Evolutionary conservation across 495 filamentous ascomycete species (phyloP).

Genomic region (Pseudevernia furfuracea): DNA sequence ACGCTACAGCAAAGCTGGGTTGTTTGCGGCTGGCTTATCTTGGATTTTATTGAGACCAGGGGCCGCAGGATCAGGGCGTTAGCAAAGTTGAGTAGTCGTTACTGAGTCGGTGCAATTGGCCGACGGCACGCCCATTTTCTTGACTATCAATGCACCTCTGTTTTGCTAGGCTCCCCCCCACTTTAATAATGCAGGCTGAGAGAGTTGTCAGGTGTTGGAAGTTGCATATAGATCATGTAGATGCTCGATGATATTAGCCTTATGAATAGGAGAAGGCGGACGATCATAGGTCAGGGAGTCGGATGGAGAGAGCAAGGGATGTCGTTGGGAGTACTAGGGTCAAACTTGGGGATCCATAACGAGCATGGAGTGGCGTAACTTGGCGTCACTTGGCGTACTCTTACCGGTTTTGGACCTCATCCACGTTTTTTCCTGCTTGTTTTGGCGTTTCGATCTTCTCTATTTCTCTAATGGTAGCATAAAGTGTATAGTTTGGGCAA

Average conservation of each 20-base stretch:
- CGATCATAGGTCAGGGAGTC: not conserved
- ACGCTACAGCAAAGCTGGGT: not conserved
- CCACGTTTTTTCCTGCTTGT: not conserved
- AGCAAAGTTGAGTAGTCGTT: not conserved
- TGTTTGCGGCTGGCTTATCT: not conserved
- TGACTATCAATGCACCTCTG: not conserved
- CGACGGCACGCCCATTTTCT: not conserved
- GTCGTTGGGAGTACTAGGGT: conserved; percentile 1
- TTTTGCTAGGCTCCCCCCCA: not conserved
- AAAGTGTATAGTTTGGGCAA: not conserved
- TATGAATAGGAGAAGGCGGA: not conserved
- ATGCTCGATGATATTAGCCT: too few relatives aligned
- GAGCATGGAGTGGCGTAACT: not conserved
- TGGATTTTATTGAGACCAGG: not conserved
- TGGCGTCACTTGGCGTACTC: not conserved
- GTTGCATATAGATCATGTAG: too few relatives aligned
- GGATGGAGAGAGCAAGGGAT: not conserved
- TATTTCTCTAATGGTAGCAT: not conserved
- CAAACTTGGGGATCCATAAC: not conserved
- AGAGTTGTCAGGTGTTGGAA: not conserved
- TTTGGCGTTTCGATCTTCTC: too few relatives aligned
- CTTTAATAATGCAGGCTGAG: not conserved
- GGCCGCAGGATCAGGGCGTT: not conserved
- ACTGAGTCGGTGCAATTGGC: not conserved
- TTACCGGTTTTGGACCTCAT: not conserved